phyloP scores from a whole-genome alignment of 441 rosid genomes.

The Oxalis stricta region DNA sequence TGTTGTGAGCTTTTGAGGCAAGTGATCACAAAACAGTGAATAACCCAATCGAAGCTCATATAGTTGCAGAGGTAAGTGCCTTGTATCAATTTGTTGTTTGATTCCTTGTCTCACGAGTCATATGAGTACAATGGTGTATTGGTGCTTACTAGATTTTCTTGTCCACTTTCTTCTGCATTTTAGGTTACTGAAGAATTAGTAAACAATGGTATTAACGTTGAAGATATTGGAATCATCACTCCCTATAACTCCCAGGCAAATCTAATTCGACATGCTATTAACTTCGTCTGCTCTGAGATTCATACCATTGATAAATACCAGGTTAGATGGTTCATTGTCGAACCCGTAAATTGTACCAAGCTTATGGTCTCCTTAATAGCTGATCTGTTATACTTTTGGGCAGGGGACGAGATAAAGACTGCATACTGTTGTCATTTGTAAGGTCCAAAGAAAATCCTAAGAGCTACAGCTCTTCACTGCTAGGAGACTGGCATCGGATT shows the following conservation, averaged over 20 bases:
- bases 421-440: slow-evolving; percentile 79
- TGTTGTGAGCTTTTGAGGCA: slow-evolving; percentile 65
- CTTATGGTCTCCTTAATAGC: background rate
- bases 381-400: background rate
- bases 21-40: slow-evolving; percentile 59
- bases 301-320: slow-evolving; percentile 96
- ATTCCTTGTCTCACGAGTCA: background rate
- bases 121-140: background rate
- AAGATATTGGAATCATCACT: slow-evolving; percentile 82
- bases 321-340: slow-evolving; percentile 35
- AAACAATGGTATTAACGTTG: slow-evolving; percentile 46
- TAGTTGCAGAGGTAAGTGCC: slow-evolving; percentile 56
- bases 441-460: slow-evolving; percentile 57
- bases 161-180: background rate
- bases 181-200: slow-evolving; percentile 57
- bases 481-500: slow-evolving; percentile 94
- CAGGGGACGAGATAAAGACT: slow-evolving; percentile 96
- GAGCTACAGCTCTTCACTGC: slow-evolving; percentile 46
- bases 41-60: slow-evolving; percentile 75
- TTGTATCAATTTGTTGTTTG: background rate
- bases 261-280: slow-evolving; percentile 42
- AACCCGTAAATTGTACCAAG: too few relatives aligned
- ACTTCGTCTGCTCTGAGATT: slow-evolving; percentile 48
- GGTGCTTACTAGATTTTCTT: background rate
- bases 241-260: slow-evolving; percentile 90